A percentile compares a stretch with the other conserved stretches of the same genome.
phyloP scores from a whole-genome alignment of 768 basidiomycete genomes.

The Paxillus ammoniavirescens region DNA sequence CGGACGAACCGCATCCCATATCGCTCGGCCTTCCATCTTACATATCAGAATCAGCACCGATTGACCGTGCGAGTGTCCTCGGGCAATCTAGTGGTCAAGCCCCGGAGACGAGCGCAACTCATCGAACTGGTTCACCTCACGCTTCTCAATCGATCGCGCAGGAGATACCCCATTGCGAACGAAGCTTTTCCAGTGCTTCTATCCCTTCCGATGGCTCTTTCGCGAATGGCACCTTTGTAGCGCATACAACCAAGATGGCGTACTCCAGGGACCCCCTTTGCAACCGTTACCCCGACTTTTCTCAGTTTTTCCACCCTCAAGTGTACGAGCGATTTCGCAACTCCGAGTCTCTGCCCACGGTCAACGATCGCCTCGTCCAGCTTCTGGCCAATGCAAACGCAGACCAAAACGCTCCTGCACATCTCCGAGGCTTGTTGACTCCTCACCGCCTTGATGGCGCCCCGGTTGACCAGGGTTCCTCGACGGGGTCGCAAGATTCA shows the following conservation, averaged over 20 bases:
- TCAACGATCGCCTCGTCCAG: not conserved
- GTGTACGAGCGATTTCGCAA: conserved; percentile 9
- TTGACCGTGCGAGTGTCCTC: not conserved
- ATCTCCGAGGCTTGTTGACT: not conserved
- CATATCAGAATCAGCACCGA: conserved; percentile 2
- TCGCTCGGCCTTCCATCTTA: not conserved
- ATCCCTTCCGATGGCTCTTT: not conserved
- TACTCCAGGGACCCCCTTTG: conserved; percentile 32
- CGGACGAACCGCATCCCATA: not conserved
- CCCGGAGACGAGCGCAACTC: not conserved
- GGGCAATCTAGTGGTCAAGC: not conserved
- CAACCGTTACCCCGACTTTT: conserved; percentile 33
- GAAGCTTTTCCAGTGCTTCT: not conserved
- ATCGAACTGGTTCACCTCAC: not conserved
- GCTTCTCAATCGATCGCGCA: not conserved
- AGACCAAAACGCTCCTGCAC: not conserved
- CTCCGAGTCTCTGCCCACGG: not conserved
- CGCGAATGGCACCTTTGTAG: not conserved
- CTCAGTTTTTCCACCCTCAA: conserved; percentile 26
- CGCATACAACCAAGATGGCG: not conserved
- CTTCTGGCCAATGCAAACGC: not conserved
- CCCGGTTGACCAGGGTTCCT: not conserved
- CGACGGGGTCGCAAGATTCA: not conserved
- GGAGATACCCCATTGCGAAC: not conserved
- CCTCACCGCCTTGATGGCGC: not conserved